phyloP scores from a whole-genome alignment of 1,139 yeast genomes.

The Blastobotrys elegans region DNA sequence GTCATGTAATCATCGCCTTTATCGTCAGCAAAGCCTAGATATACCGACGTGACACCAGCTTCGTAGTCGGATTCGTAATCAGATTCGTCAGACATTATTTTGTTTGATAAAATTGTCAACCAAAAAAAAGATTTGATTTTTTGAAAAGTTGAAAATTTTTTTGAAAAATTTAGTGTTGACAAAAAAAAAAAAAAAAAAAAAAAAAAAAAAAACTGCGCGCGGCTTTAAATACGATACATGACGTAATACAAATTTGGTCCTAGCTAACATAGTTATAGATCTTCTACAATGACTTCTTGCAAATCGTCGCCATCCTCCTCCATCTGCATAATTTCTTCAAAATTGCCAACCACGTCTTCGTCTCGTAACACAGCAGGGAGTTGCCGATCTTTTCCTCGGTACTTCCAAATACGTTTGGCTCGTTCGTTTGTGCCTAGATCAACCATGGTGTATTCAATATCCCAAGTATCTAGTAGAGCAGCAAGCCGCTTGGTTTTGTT shows the following conservation, averaged over 20 bases:
- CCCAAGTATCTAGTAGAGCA: constrained; percentile 72
- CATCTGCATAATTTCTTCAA: constrained; percentile 56
- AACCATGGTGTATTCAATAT: constrained; percentile 59
- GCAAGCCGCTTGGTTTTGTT: constrained; percentile 74
- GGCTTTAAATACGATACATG: not conserved
- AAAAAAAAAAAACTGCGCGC: not conserved
- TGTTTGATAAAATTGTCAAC: not conserved
- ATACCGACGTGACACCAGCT: constrained; percentile 42
- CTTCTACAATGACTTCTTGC: constrained; percentile 33
- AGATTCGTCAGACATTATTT: constrained; percentile 20
- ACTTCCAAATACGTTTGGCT: constrained; percentile 82
- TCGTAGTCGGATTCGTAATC: constrained; percentile 21
- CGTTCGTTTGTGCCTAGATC: constrained; percentile 87
- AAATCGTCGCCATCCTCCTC: constrained; percentile 22
- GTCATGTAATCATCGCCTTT: constrained; percentile 39
- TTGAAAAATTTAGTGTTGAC: not conserved
- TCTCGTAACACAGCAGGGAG: constrained; percentile 93
- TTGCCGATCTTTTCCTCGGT: constrained; percentile 65
- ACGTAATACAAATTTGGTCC: no score
- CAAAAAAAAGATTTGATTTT: constrained; percentile 6
- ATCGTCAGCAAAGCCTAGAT: constrained; percentile 53
- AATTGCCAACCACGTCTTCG: constrained; percentile 78
- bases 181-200: not conserved
- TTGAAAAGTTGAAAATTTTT: not conserved
- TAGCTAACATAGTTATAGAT: constrained; percentile 6